Base-by-base conservation (phyloP, 371 early-diverging fungal genomes). In the Mycotypha africana region DNA sequence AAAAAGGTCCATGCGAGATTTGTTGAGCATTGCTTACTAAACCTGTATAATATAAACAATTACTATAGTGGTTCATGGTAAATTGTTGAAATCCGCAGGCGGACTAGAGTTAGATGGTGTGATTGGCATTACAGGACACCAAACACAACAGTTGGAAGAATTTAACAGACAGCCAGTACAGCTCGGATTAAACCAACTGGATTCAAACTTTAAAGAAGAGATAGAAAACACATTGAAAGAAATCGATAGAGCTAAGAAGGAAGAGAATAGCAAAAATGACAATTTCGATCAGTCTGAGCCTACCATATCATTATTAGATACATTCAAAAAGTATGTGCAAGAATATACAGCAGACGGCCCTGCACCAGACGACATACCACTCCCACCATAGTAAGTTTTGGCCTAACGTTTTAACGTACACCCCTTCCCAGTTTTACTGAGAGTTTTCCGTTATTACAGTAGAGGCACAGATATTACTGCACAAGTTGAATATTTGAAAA, bases 81-180 rank as follows among this genome's bases (percentile, higher is more conserved):
- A 65, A 42, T 38, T 62, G 31, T 49, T 58, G 26, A 65, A 58
- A 56, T 53, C 61, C 44, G 56, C 51, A 42, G 64, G 64, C 48
- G 65, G 58, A 49, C 52, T 78, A 9, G 72, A 68, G 34, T 60
- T 67, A 25, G 84, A 81, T 7, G 84, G 82, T 16, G 86, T 79
- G 20, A 73, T 85, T 49, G 93, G 94, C 2, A 79, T 98, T 36
- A 72, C 85, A 9, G 89, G 88, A 2, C 84, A 88, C 47, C 83
- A 85, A 34, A 70, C 84, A 42, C 80, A 84, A 45, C 87, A 90
- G 53, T 62, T 94, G 45, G 88, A 88, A 26, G 78, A 77, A 33
- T 85, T 94, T 42, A 95, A 97, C 70, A 74, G 83, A 30, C 70
- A 69, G 20, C 31, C 28, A n/a, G 43, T 73, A 10, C 74, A 69